Percentiles rank a stretch among this genome's conserved stretches.
Evolutionary conservation across 371 early-diverging fungal genomes (phyloP).

Genomic region (Mycotypha africana): DNA sequence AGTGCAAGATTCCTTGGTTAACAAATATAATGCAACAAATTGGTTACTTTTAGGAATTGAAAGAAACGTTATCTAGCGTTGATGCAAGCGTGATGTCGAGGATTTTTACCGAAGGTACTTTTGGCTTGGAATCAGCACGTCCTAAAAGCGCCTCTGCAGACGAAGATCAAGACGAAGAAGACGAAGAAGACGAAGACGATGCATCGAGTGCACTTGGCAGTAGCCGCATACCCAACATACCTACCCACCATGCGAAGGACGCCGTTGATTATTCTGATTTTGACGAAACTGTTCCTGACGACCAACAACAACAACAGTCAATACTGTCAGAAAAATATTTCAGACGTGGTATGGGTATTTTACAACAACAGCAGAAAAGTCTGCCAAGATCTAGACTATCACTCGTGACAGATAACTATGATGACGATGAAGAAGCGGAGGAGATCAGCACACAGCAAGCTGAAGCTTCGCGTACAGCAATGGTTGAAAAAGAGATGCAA

Average conservation of each 20-base stretch:
- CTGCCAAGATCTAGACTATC: conserved; percentile 22
- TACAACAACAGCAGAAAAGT: conserved; percentile 33
- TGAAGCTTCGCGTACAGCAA: conserved; percentile 16
- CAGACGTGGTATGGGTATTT: conserved; percentile 28
- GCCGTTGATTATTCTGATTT: conserved; percentile 83
- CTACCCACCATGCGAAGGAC: conserved; percentile 50
- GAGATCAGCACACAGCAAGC: conserved; percentile 6
- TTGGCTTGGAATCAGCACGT: conserved; percentile 43
- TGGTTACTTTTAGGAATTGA: conserved; percentile 51
- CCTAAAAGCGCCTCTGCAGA: conserved; percentile 27
- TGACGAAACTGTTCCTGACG: conserved; percentile 75
- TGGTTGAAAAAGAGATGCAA: background rate
- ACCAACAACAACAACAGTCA: no score
- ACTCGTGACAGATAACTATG: conserved; percentile 57
- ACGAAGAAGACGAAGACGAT: conserved; percentile 9
- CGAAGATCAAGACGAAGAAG: conserved; percentile 33
- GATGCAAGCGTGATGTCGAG: conserved; percentile 47
- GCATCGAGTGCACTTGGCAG: no score
- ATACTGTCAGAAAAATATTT: conserved; percentile 35
- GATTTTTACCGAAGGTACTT: conserved; percentile 51
- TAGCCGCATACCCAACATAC: conserved; percentile 14
- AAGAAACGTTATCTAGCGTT: conserved; percentile 56
- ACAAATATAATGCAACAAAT: background rate
- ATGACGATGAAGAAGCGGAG: conserved; percentile 58
- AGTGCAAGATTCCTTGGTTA: no score